Evolutionary conservation across 345 rosid species (phyloP), one percentile per base, ranked within the genome.

Genomic region (Leavenworthia alabamica): DNA sequence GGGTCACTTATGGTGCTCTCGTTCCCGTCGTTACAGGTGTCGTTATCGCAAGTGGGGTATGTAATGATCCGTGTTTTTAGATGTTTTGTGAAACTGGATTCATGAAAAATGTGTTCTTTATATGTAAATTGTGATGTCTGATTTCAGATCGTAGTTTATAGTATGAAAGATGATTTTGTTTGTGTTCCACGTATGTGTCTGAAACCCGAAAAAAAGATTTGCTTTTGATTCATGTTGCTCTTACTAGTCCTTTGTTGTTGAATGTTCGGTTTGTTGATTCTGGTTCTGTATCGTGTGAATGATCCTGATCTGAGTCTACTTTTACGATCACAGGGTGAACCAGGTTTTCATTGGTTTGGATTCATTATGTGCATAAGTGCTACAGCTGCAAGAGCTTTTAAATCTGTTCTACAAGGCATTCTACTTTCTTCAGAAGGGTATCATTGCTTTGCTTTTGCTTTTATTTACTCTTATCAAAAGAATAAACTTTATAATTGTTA

Each of bases 321-420:
- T 43, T 56, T 28, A 27, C 35, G 74, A 58, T 70, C 66, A 67
- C 83, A 92, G 98, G 98, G 98, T 54, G 96, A 92, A 68, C 96
- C 93, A 0, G 83, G 98, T 63, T 92, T 92, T 66, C 95, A 88
- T 71, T 79, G 83, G 78, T 92, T 78, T 78, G 96, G 98, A 44
- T 92, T 92, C 73, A 81, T 92, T 12, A 88, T 91, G 96, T 91
- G 96, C 86, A 81, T 91, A 15, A 82, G 88, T 74, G 95, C 95
- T 15, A 91, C 96, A 35, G 96, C 89, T 54, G 92, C 96, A 42
- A 86, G 98, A 78, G 98, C 98, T 29, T 88, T 88, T 64, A 91
- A 91, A 72, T 84, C 98, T 60, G 98, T 91, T 66, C 96, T 91
- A 61, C 95, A 91, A 81, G 81, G 95, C 51, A 85, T 91, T 66